Evolutionary conservation across 2,329 filamentous ascomycete genomes (phyloP).

Genomic region (Cadophora gregata): DNA sequence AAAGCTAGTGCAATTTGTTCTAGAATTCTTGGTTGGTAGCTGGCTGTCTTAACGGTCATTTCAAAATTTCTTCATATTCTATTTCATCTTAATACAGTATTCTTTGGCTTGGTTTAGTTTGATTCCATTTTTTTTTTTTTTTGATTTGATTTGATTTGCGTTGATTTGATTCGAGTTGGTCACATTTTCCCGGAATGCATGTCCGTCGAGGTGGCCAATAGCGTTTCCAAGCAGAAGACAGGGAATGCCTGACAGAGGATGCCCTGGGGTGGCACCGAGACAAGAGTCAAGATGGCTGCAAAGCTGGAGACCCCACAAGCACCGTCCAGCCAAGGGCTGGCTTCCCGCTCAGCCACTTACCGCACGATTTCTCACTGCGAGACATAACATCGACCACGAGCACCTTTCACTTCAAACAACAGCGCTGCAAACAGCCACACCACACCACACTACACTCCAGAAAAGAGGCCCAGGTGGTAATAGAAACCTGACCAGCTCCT

Average conservation of each 20-base stretch:
- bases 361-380: not conserved
- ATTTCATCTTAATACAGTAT: no score
- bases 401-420: not conserved
- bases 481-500: not conserved
- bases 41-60: not conserved
- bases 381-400: not conserved
- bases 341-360: conserved; percentile 12
- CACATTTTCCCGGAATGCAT: not conserved
- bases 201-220: not conserved
- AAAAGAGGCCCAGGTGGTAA: not conserved
- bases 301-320: conserved; percentile 8
- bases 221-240: not conserved
- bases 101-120: not conserved
- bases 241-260: not conserved
- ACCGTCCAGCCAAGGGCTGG: not conserved
- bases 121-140: not conserved
- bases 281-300: not conserved
- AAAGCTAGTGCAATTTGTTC: not conserved
- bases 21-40: not conserved
- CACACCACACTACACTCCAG: no score
- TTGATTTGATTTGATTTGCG: not conserved
- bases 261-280: not conserved
- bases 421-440: not conserved
- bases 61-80: not conserved
- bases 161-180: not conserved